phyloP scores from a whole-genome alignment of 129 eudicot species.

The Sambucus nigra region DNA sequence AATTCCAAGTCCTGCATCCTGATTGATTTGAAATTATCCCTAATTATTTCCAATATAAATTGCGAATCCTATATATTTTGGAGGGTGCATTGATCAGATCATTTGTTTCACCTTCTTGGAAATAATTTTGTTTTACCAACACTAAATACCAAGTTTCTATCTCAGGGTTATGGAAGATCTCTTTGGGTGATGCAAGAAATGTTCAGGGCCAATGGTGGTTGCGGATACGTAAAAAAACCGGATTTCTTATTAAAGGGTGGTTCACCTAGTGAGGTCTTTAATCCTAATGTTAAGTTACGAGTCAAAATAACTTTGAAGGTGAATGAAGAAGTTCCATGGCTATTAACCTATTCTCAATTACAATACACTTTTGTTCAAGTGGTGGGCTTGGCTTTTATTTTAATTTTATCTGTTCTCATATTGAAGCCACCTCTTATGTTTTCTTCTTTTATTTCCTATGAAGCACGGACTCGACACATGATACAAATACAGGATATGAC shows the following conservation, averaged over 20 bases:
- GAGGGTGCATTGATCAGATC: too few relatives aligned
- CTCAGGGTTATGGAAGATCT: conserved; percentile 77
- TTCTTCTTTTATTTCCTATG: background rate
- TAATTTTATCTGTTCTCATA: too few relatives aligned
- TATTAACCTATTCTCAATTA: background rate
- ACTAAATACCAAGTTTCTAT: background rate
- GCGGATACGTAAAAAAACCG: conserved; percentile 87
- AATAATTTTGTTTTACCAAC: background rate
- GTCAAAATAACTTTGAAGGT: conserved; percentile 60
- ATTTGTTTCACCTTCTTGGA: background rate
- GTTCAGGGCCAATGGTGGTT: conserved; percentile 91
- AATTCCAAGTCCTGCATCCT: background rate
- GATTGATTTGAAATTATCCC: background rate
- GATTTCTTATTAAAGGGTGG: conserved; percentile 44
- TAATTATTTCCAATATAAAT: too few relatives aligned
- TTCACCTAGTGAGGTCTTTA: conserved; percentile 36
- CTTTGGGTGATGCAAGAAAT: conserved; percentile 96
- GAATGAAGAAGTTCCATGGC: background rate
- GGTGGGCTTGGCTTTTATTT: background rate
- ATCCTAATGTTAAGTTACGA: conserved; percentile 38
- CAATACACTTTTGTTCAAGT: background rate
- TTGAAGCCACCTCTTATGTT: background rate
- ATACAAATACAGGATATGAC: too few relatives aligned
- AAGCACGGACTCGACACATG: too few relatives aligned
- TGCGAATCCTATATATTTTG: too few relatives aligned